Evolutionary conservation across 768 basidiomycete genomes (phyloP), one percentile per base, ranked within the genome.

Genomic region (Tylopilus cervinicoccineus): DNA sequence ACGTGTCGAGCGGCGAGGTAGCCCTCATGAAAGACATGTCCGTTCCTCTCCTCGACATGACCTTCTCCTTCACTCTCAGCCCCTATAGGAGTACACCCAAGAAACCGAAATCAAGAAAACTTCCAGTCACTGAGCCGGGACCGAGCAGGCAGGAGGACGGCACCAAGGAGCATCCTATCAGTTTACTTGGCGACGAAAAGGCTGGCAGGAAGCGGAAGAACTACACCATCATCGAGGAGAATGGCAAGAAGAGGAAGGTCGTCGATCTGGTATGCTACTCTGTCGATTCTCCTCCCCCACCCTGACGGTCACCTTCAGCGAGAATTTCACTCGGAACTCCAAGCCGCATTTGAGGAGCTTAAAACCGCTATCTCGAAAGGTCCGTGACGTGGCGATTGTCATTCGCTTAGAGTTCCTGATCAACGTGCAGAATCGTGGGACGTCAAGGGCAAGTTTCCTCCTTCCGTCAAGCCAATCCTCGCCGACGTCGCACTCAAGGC

Each of bases 391-490:
- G 12, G 2, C 10, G 13, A 26, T 29, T 34, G 9, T 27, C 24
- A 17, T 9, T 17, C 4, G 17, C 22, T 1, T 34, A 17, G 14
- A 8, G 27, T 16, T 8, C 5, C 45, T 44, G 12, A 53, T 44
- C n/a, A 20, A 6, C 24, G 8, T 13, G 28, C 62, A 89, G 90
- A 91, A 64, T 74, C 72, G 32, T 95, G 88, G 85, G 77, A 78
- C 33, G 71, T 77, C 50, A 93, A 91, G 70, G 86, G 86, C 59
- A 94, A 92, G 63, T 99, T 99, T 72, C 95, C 95, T 8, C 83
- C 84, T 0, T 59, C 66, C 6, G 70, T 99, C 55, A 91, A 90
- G 53, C 88, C 88, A 0, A 53, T 80, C 6, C 76, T 98, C 4
- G 71, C 74, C n/a, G 64, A 79, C 10, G 76, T 90, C 33, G 90